Conservation (phyloP, 1,139 yeast genomes). For the Pichia sp. region DNA sequence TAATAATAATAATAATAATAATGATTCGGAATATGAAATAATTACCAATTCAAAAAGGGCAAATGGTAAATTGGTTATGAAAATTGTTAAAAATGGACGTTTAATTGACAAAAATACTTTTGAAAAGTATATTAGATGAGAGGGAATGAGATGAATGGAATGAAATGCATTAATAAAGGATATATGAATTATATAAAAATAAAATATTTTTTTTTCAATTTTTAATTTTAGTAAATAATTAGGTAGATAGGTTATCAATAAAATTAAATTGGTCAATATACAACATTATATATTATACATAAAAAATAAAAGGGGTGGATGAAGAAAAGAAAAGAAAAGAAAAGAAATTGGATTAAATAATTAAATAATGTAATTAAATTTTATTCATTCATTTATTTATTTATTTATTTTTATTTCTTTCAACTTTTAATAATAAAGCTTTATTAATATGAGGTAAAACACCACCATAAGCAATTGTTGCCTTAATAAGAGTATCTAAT, state of each 20-base stretch:
- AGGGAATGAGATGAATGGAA: not conserved
- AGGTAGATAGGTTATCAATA: not conserved
- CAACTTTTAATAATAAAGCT: constrained; percentile 88
- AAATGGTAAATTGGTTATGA: constrained; percentile 1
- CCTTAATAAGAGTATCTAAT: constrained; percentile 89
- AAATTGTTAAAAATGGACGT: constrained; percentile 3
- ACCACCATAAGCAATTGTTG: constrained; percentile 99
- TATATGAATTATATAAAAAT: too few relatives aligned
- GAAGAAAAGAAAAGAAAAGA: not conserved
- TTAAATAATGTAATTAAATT: not conserved
- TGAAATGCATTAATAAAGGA: too few relatives aligned
- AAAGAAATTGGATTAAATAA: not conserved
- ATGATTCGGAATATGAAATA: not conserved
- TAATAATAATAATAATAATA: too few relatives aligned
- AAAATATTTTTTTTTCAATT: too few relatives aligned
- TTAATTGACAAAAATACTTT: constrained; percentile 1
- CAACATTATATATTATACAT: constrained; percentile 13
- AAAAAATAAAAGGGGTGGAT: not conserved
- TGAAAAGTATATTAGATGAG: constrained; percentile 1
- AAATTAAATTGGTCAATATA: constrained; percentile 4
- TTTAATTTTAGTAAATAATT: too few relatives aligned
- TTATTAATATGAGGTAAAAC: constrained; percentile 96
- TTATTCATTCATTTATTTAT: not conserved
- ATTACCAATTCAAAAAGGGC: not conserved
- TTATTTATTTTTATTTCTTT: constrained; percentile 52